phyloP scores from a whole-genome alignment of 257 asterid species.

The Mitragyna speciosa region DNA sequence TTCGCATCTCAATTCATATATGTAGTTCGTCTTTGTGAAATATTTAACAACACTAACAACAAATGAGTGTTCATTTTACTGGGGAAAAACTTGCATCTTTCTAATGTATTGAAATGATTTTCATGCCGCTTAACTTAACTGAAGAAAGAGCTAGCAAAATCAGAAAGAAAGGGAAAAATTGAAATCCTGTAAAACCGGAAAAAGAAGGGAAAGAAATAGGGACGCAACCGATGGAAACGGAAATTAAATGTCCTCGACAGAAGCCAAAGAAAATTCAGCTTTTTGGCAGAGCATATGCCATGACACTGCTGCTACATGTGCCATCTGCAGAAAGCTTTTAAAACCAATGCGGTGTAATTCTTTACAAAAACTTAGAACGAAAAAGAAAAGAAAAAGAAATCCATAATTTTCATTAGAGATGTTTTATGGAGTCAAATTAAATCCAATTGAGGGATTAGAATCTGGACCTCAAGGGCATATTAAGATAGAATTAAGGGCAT shows the following conservation, averaged over 20 bases:
- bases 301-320: not conserved
- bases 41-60: not conserved
- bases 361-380: too few relatives aligned
- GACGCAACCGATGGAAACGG: not conserved
- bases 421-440: too few relatives aligned
- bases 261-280: not conserved
- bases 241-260: not conserved
- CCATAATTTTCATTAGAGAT: too few relatives aligned
- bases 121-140: not conserved
- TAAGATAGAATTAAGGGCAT: too few relatives aligned
- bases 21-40: not conserved
- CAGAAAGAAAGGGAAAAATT: not conserved
- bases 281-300: not conserved
- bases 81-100: not conserved
- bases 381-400: too few relatives aligned
- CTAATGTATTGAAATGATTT: not conserved
- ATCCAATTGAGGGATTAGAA: too few relatives aligned
- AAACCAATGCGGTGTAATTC: not conserved
- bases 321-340: not conserved
- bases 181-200: not conserved
- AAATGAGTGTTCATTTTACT: too few relatives aligned
- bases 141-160: not conserved
- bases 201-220: not conserved
- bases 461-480: too few relatives aligned
- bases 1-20: not conserved